Evolutionary conservation across 2,329 filamentous ascomycete genomes (phyloP).

Genomic region (Dryadomyces sulphureus): DNA sequence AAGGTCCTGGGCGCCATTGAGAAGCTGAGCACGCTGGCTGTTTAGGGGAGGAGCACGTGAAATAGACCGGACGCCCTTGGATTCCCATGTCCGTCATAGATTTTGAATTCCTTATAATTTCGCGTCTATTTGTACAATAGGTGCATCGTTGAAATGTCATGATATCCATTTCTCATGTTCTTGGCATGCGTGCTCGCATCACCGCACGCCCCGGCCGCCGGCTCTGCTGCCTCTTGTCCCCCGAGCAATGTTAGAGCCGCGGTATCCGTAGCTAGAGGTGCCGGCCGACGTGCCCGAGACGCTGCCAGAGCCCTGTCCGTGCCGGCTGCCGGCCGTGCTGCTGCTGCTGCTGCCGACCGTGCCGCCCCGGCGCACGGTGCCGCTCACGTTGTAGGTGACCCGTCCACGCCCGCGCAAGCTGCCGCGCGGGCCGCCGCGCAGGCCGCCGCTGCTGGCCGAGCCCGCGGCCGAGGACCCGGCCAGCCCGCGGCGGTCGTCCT

Average conservation of each 20-base stretch:
- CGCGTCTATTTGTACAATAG: too few relatives aligned
- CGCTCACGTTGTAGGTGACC: constrained; percentile 3
- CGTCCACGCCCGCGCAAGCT: constrained; percentile 1
- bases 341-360: constrained; percentile 8
- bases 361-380: constrained; percentile 7
- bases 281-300: not conserved
- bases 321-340: constrained; percentile 1
- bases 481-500: constrained; percentile 37
- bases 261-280: not conserved
- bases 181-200: too few relatives aligned
- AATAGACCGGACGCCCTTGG: too few relatives aligned
- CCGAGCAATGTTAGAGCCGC: constrained; percentile 26
- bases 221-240: constrained; percentile 35
- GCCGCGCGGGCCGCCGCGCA: constrained; percentile 1
- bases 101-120: too few relatives aligned
- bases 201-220: constrained; percentile 4
- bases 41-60: not conserved
- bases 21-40: not conserved
- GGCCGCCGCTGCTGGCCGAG: too few relatives aligned
- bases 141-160: constrained; percentile 12
- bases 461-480: constrained; percentile 14
- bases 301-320: not conserved
- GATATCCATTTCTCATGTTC: too few relatives aligned
- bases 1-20: not conserved
- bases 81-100: too few relatives aligned